A percentile compares a stretch with the other conserved stretches of the same genome.
phyloP scores from a whole-genome alignment of 768 basidiomycete species.

The Rhizopogon roseolus region DNA sequence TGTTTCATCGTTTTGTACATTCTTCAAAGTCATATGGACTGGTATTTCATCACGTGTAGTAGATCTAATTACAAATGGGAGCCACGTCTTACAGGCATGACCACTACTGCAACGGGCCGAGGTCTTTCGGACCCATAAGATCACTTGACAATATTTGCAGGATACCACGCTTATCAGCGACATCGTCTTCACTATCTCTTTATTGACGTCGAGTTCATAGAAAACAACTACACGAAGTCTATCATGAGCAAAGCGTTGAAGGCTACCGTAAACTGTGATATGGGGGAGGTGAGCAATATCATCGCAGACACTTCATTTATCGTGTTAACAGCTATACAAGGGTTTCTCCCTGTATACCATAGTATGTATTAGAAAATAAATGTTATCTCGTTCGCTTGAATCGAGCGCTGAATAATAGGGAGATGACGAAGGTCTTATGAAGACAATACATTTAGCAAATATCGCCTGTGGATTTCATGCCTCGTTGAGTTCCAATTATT shows the following conservation, averaged over 20 bases:
- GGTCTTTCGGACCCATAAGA: background rate
- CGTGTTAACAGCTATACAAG: slow-evolving; percentile 18
- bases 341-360: slow-evolving; percentile 48
- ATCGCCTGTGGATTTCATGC: slow-evolving; percentile 70
- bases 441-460: slow-evolving; percentile 55
- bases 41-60: too few species aligned
- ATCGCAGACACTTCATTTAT: background rate
- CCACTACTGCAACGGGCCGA: background rate
- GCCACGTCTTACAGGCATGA: background rate
- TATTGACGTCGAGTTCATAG: background rate
- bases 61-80: background rate
- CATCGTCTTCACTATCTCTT: background rate
- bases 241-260: slow-evolving; percentile 18
- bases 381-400: background rate
- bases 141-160: background rate
- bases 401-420: slow-evolving; percentile 25
- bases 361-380: slow-evolving; percentile 21
- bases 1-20: background rate
- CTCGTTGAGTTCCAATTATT: slow-evolving; percentile 31
- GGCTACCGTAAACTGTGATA: slow-evolving; percentile 51
- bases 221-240: background rate
- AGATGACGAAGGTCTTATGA: slow-evolving; percentile 50
- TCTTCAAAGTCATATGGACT: too few species aligned
- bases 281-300: slow-evolving; percentile 43
- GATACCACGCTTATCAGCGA: background rate